A percentile compares a stretch with the other conserved stretches of the same genome.
Conservation (phyloP, 2,329 filamentous ascomycete species). For the Tolypocladium tropicale region DNA sequence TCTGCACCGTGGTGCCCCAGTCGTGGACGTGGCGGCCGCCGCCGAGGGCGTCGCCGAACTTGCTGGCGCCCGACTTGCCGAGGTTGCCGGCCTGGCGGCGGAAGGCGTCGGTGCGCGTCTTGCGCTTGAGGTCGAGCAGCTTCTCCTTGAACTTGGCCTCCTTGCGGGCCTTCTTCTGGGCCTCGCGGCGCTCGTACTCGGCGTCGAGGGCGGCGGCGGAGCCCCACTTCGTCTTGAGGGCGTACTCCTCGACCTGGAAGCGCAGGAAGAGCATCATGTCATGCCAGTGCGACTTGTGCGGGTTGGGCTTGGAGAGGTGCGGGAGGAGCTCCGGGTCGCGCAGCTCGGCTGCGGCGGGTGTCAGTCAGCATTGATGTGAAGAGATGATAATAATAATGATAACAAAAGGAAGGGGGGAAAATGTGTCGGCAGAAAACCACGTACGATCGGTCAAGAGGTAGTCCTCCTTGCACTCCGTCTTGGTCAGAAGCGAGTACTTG, state of each 20-base stretch:
- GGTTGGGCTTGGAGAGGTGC: constrained; percentile 81
- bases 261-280: constrained; percentile 98
- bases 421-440: constrained; percentile 25
- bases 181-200: constrained; percentile 73
- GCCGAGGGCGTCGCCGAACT: constrained; percentile 70
- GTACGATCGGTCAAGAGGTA: constrained; percentile 88
- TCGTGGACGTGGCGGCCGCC: constrained; percentile 76
- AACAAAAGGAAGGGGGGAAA: constrained; percentile 1
- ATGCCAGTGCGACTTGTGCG: constrained; percentile 92
- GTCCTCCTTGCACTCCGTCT: constrained; percentile 92
- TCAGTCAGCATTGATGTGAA: not conserved
- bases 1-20: constrained; percentile 64
- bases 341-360: constrained; percentile 68
- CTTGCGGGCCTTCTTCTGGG: constrained; percentile 73
- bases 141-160: constrained; percentile 89
- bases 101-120: constrained; percentile 85
- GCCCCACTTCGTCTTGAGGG: constrained; percentile 85
- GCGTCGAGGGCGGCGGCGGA: constrained; percentile 74
- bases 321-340: constrained; percentile 78
- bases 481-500: constrained; percentile 90
- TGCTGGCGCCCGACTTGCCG: constrained; percentile 38
- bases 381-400: too few relatives aligned
- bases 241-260: constrained; percentile 90
- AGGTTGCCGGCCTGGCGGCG: constrained; percentile 56
- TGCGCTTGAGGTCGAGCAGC: constrained; percentile 81